A percentile compares a stretch with the other conserved stretches of the same genome.
Evolutionary conservation across 139 green algal species (phyloP).

Genomic region (Pseudopediastrum boryanum): DNA sequence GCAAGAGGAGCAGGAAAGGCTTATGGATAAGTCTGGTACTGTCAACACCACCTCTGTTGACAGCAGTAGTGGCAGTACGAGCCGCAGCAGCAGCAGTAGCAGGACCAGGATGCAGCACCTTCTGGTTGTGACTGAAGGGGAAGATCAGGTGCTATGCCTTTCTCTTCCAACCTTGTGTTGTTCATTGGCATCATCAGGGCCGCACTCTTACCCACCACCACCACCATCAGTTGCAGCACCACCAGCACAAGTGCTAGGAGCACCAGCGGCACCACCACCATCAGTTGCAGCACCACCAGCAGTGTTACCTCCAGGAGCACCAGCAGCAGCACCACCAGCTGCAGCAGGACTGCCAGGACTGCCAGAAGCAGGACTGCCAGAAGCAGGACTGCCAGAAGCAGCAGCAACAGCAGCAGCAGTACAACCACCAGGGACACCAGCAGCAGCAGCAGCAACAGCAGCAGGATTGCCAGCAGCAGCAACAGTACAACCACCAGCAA

Average conservation of each 20-base stretch:
- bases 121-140: too few relatives aligned
- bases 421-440: background rate
- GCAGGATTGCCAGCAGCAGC: background rate
- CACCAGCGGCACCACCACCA: background rate
- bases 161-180: background rate
- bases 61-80: too few relatives aligned
- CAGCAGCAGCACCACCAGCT: background rate
- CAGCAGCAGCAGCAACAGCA: background rate
- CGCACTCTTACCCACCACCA: background rate
- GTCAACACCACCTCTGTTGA: too few relatives aligned
- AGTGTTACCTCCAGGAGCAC: background rate
- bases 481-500: background rate
- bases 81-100: background rate
- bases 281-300: background rate
- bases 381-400: background rate
- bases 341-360: background rate
- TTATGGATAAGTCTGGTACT: too few relatives aligned
- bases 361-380: background rate
- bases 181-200: background rate
- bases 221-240: background rate
- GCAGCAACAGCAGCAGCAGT: conserved; percentile 14
- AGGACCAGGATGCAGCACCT: too few relatives aligned
- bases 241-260: background rate
- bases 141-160: too few relatives aligned
- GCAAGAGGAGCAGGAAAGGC: too few relatives aligned